Evolutionary conservation across 1,139 yeast species (phyloP).

Genomic region (Meyerozyma sp.): DNA sequence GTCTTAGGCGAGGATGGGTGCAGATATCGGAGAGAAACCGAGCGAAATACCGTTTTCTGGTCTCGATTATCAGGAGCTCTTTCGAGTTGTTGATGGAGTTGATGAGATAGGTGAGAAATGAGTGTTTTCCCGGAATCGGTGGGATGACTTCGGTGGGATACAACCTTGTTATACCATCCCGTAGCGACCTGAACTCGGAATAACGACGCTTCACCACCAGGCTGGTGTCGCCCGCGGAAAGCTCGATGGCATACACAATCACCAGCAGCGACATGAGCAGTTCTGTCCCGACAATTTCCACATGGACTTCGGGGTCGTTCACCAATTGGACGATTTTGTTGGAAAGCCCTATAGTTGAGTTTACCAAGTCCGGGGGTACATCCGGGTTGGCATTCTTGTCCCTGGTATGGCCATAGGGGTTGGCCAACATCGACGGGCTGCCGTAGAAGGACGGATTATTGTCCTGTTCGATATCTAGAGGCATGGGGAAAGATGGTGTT

Average conservation of each 20-base stretch:
- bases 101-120: conserved; percentile 37
- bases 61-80: conserved; percentile 36
- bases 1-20: conserved; percentile 19
- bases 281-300: conserved; percentile 34
- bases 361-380: conserved; percentile 13
- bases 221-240: conserved; percentile 11
- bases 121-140: conserved; percentile 56
- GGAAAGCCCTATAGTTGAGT: conserved; percentile 36
- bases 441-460: conserved; percentile 45
- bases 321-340: conserved; percentile 28
- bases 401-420: conserved; percentile 19
- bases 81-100: conserved; percentile 35
- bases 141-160: conserved; percentile 51
- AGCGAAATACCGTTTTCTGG: conserved; percentile 36
- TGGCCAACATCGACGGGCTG: conserved; percentile 22
- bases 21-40: conserved; percentile 34
- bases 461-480: conserved; percentile 39
- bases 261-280: conserved; percentile 34
- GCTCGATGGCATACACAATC: conserved; percentile 36
- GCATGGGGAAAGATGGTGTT: neutral
- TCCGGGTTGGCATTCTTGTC: neutral
- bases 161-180: conserved; percentile 38
- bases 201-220: conserved; percentile 43
- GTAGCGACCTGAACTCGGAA: conserved; percentile 49
- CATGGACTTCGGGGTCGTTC: conserved; percentile 20